Conservation (phyloP, 73 alveolate species). For the Paramecium primaurelia region DNA sequence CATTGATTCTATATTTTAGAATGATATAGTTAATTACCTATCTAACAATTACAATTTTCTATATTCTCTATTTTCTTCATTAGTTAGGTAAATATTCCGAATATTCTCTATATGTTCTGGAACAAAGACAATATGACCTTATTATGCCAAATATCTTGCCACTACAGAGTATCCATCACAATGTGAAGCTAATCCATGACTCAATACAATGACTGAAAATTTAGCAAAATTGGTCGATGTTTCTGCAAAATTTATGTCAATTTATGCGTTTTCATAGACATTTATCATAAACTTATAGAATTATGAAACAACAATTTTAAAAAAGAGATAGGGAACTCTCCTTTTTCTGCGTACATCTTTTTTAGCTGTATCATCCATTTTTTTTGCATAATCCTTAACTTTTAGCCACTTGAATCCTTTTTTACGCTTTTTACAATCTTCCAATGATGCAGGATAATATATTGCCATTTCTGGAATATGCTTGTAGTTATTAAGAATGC, state of each 20-base stretch:
- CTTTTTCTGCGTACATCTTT: constrained; percentile 12
- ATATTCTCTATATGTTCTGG: constrained; percentile 56
- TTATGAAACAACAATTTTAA: not conserved
- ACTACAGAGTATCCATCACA: constrained; percentile 53
- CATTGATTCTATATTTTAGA: not conserved
- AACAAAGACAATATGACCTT: constrained; percentile 55
- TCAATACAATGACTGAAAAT: constrained; percentile 22
- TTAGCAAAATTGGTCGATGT: not conserved
- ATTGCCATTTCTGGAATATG: constrained; percentile 24
- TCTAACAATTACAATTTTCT: constrained; percentile 4
- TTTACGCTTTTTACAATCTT: not conserved
- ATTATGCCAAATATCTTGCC: constrained; percentile 40
- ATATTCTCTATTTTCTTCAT: constrained; percentile 45
- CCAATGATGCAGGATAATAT: not conserved
- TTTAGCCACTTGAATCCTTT: constrained; percentile 8
- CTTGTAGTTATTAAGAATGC: not conserved
- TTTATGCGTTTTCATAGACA: constrained; percentile 3
- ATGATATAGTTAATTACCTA: not conserved
- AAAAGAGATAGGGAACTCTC: not conserved
- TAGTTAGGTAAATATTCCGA: constrained; percentile 5
- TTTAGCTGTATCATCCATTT: constrained; percentile 37
- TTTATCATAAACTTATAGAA: constrained; percentile 4
- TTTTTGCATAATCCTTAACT: constrained; percentile 14
- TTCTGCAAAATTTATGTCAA: constrained; percentile 17
- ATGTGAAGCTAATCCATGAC: constrained; percentile 59